Percentiles rank a stretch among this genome's conserved stretches.
These are phyloP conservation scores for Actinomortierella ambigua DNA, from an alignment of 371 early-diverging fungal genomes.

Conservation along the genomic window DNA sequence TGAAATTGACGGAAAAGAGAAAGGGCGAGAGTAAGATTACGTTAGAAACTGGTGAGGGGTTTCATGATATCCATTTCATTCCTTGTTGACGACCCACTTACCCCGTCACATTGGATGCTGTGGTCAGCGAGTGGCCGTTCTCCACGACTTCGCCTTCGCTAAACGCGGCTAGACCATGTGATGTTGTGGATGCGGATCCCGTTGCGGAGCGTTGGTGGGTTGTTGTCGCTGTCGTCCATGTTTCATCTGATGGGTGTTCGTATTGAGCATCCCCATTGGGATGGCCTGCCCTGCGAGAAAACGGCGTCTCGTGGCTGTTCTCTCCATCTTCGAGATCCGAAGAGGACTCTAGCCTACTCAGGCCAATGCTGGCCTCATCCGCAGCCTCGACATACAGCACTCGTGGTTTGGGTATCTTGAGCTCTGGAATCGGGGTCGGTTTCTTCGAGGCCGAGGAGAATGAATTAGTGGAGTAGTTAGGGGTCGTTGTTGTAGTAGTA, in stretches of 20 bases:
- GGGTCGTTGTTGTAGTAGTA: too few relatives aligned
- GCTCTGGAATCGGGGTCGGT: background rate
- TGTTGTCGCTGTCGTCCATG: too few relatives aligned
- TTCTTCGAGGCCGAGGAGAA: background rate
- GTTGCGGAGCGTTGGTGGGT: too few relatives aligned
- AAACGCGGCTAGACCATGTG: too few relatives aligned
- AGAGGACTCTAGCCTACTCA: background rate
- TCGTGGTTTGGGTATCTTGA: constrained; percentile 4
- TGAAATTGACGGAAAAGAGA: background rate
- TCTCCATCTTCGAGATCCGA: too few relatives aligned
- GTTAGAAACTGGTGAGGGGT: background rate
- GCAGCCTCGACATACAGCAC: constrained; percentile 33
- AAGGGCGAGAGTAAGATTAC: background rate
- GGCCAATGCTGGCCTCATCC: constrained; percentile 27
- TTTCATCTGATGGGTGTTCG: too few relatives aligned
- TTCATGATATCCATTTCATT: constrained; percentile 3
- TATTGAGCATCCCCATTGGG: too few relatives aligned
- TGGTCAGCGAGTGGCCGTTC: background rate
- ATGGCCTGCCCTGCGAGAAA: too few relatives aligned
- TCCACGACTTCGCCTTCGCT: too few relatives aligned
- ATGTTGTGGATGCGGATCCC: too few relatives aligned
- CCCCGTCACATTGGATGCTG: constrained; percentile 6
- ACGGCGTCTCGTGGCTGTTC: too few relatives aligned
- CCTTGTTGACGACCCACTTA: constrained; percentile 2
- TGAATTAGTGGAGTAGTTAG: too few relatives aligned